A percentile compares a stretch with the other conserved stretches of the same genome.
Evolutionary conservation across 1,284 basidiomycete species (phyloP).

Genomic region (Leccinum olivaceoglutinosum): DNA sequence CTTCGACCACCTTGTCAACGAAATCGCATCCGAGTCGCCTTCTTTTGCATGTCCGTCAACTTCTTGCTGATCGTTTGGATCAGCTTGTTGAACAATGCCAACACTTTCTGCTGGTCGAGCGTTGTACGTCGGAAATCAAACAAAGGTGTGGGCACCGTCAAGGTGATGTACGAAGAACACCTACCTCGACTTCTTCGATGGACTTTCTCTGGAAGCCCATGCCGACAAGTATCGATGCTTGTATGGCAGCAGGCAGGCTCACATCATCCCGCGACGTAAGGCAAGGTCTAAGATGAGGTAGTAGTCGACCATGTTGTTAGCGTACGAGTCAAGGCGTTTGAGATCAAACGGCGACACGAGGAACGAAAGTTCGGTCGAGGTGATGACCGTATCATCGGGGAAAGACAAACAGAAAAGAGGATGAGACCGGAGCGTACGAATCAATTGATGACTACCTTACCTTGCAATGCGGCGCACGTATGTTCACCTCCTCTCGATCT

Average conservation of each 20-base stretch:
- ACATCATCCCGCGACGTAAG: conserved; percentile 63
- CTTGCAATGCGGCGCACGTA: conserved; percentile 23
- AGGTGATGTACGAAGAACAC: conserved; percentile 3
- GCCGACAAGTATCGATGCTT: conserved; percentile 84
- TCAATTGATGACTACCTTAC: conserved; percentile 27
- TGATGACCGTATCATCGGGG: conserved; percentile 38
- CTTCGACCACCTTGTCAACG: no score
- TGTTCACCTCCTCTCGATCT: no score
- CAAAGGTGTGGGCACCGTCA: background rate
- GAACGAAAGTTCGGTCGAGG: conserved; percentile 59
- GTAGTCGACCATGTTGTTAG: conserved; percentile 94
- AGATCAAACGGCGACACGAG: conserved; percentile 83
- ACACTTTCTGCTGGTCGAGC: conserved; percentile 50
- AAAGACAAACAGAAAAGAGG: background rate
- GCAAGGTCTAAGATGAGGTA: conserved; percentile 91
- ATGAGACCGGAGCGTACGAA: background rate
- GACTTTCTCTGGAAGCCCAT: conserved; percentile 90
- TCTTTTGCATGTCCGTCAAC: conserved; percentile 79
- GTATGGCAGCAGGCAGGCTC: conserved; percentile 68
- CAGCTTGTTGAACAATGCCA: conserved; percentile 91
- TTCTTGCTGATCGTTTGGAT: conserved; percentile 81
- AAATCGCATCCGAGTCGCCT: conserved; percentile 33
- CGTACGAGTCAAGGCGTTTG: conserved; percentile 92
- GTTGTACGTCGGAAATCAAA: conserved; percentile 8
- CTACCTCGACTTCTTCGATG: conserved; percentile 85